Evolutionary conservation across 768 basidiomycete species (phyloP), one percentile per base, ranked within the genome.

Genomic region (Guyanaporus albipodus): DNA sequence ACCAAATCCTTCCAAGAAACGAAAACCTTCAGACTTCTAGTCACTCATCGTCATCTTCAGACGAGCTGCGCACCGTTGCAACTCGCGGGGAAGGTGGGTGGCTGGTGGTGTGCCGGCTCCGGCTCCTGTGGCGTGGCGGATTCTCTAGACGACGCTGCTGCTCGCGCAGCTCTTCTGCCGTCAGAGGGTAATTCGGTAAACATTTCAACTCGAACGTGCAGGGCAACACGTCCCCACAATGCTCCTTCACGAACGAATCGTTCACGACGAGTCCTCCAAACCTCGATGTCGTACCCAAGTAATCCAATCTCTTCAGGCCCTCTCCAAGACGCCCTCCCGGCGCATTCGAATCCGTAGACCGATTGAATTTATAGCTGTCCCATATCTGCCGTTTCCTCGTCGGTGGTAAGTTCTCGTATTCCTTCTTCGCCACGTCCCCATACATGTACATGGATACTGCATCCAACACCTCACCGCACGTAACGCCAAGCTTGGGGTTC

Each of bases 271-370:
- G 62, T 8, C 88, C 88, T 2, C 80, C 86, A 53, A 78, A 90
- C 65, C 77, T 73, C 26, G 79, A 78, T 42, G 76, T 61, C 38
- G 68, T 62, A 7, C 78, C 71, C 26, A 91, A 69, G 70, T 78
- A 89, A 58, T 91, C 88, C 43, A 85, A 67, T 43, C 82, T 68
- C 52, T 79, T 76, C 62, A 90, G 71, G 8, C 80, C 80, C 38
- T 76, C 71, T 8, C 78, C 79, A 4, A 90, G 73, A 33, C 67
- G 65, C 0, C 86, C 88, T 0, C 88, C 88, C 1, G 88, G 87
- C 2, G 82, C 85, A 38, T 78, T 79, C 21, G 67, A 67, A 24
- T 73, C 73, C 8, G 79, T 75, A 9, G 83, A 83, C 17, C 88
- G 77, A 59, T 91, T 90, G 59, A 76, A 70, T 28, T 72, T 66